These are phyloP conservation scores for Cymbidium sinense DNA, from an alignment of 106 monocot genomes.

Conservation along the genomic window DNA sequence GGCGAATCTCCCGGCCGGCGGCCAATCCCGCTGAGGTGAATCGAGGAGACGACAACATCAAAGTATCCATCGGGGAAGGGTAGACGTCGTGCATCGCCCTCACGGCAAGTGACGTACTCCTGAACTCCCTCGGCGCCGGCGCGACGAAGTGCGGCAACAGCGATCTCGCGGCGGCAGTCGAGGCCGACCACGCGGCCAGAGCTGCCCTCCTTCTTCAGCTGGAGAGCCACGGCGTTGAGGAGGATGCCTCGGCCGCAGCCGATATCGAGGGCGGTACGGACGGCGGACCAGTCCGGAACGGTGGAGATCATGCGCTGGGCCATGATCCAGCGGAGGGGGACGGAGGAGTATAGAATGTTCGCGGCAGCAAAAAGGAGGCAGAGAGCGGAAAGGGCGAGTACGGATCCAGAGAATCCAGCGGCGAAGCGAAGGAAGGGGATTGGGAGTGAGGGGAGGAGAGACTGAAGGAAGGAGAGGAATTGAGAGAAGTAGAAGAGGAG, in stretches of 20 bases:
- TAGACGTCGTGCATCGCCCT: constrained; percentile 43
- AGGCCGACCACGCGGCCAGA: constrained; percentile 57
- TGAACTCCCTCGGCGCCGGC: constrained; percentile 56
- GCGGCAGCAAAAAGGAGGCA: constrained; percentile 51
- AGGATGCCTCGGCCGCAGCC: constrained; percentile 64
- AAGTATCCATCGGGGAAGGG: constrained; percentile 52
- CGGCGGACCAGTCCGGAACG: constrained; percentile 65
- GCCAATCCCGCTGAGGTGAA: constrained; percentile 31
- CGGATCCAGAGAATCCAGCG: constrained; percentile 23
- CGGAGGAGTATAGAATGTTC: constrained; percentile 42
- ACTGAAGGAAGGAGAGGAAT: constrained; percentile 15
- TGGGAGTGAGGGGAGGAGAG: constrained; percentile 15
- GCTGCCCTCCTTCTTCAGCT: constrained; percentile 47
- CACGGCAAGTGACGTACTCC: constrained; percentile 72
- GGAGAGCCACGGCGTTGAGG: constrained; percentile 48
- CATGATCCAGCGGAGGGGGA: constrained; percentile 49
- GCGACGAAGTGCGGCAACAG: constrained; percentile 44
- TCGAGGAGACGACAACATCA: constrained; percentile 55
- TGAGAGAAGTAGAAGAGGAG: constrained; percentile 30
- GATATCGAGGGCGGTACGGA: constrained; percentile 61
- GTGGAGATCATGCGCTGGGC: constrained; percentile 46
- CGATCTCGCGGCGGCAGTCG: constrained; percentile 23
- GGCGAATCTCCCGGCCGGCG: not conserved
- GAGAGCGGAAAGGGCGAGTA: constrained; percentile 25
- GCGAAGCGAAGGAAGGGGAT: constrained; percentile 21